Conservation (phyloP, 2,329 filamentous ascomycete genomes). For the Rutstroemia sp. region DNA sequence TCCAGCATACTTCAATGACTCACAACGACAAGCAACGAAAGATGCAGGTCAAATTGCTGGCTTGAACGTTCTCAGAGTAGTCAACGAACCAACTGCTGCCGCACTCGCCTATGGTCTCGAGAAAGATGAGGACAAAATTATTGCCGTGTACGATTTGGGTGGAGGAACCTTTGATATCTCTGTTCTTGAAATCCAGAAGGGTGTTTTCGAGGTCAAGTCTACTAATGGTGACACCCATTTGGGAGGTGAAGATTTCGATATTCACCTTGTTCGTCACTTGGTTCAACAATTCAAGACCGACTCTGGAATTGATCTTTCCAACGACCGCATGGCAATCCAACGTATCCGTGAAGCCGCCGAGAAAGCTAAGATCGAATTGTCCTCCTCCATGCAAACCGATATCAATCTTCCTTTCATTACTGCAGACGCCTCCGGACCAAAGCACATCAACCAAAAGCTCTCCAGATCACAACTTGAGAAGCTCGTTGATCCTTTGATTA, state of each 20-base stretch:
- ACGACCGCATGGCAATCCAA: slow-evolving; percentile 97
- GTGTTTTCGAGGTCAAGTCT: slow-evolving; percentile 98
- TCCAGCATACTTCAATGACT: slow-evolving; percentile 98
- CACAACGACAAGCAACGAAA: slow-evolving; percentile 96
- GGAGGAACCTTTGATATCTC: slow-evolving; percentile 99
- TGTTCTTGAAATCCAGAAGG: slow-evolving; percentile 92
- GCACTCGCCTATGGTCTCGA: slow-evolving; percentile 94
- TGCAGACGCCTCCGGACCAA: slow-evolving; percentile 87
- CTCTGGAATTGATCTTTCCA: slow-evolving; percentile 79
- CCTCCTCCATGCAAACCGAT: slow-evolving; percentile 88
- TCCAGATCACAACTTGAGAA: slow-evolving; percentile 86
- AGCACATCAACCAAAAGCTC: slow-evolving; percentile 97
- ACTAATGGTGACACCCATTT: slow-evolving; percentile 98
- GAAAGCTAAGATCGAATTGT: slow-evolving; percentile 99
- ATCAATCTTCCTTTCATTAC: slow-evolving; percentile 99
- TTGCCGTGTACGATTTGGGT: slow-evolving; percentile 96
- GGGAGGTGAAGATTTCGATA: slow-evolving; percentile 97
- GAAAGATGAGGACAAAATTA: slow-evolving; percentile 83
- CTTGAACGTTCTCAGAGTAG: slow-evolving; percentile 92
- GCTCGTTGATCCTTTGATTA: slow-evolving; percentile 85
- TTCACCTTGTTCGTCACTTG: slow-evolving; percentile 85
- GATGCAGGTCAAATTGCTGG: slow-evolving; percentile 95
- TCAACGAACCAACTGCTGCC: slow-evolving; percentile 95
- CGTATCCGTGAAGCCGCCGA: slow-evolving; percentile 97
- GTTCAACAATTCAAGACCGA: slow-evolving; percentile 97